These are phyloP conservation scores for Kodamaea jinghongensis DNA, from an alignment of 805 yeast species.

Conservation along the genomic window DNA sequence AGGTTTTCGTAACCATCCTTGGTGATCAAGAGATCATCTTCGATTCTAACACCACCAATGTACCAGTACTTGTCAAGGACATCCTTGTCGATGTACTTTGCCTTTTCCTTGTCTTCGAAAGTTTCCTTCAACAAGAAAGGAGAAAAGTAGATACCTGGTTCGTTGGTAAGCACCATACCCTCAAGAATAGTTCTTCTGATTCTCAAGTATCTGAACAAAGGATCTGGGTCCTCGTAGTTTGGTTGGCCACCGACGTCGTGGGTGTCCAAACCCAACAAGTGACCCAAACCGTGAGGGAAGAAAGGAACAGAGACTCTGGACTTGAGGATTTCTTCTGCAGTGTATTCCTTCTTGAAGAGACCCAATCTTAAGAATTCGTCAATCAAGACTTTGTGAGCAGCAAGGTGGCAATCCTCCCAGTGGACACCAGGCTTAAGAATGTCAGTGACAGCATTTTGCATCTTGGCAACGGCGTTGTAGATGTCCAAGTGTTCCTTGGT, in stretches of 20 bases:
- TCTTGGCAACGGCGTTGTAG: conserved; percentile 73
- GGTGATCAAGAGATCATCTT: conserved; percentile 86
- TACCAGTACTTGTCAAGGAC: conserved; percentile 76
- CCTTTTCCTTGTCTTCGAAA: conserved; percentile 45
- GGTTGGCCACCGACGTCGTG: conserved; percentile 94
- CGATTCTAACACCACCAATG: conserved; percentile 97
- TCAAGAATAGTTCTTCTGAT: conserved; percentile 67
- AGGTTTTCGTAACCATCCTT: conserved; percentile 74
- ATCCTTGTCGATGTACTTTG: conserved; percentile 58
- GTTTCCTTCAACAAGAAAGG: conserved; percentile 72
- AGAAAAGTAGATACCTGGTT: conserved; percentile 92
- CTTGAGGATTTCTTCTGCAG: conserved; percentile 63
- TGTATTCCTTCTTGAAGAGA: conserved; percentile 55
- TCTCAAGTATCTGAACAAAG: conserved; percentile 72
- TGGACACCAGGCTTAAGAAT: conserved; percentile 72
- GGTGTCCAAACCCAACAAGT: conserved; percentile 88
- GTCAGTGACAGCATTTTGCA: conserved; percentile 76
- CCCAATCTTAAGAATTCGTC: conserved; percentile 71
- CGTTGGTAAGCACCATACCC: conserved; percentile 90
- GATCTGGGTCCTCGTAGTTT: conserved; percentile 80
- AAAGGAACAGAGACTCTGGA: conserved; percentile 74
- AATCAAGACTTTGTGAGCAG: conserved; percentile 77
- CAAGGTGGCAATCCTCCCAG: conserved; percentile 84
- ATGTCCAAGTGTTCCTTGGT: conserved; percentile 80
- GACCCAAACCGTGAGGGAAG: conserved; percentile 96